A percentile compares a stretch with the other conserved stretches of the same genome.
phyloP scores from a whole-genome alignment of 2,329 filamentous ascomycete species.

The Fusarium cicatricum region DNA sequence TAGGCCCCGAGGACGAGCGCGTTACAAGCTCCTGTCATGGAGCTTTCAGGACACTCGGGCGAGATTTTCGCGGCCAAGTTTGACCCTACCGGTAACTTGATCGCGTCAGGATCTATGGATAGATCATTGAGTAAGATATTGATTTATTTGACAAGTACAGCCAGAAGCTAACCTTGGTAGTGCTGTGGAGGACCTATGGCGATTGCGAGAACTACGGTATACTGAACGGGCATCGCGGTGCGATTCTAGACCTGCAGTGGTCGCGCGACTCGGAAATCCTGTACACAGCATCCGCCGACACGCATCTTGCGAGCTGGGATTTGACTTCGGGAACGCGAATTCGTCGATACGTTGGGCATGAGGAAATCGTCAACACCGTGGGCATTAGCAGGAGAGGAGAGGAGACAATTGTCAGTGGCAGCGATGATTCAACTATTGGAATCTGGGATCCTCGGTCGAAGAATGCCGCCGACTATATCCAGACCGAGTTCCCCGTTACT shows the following conservation, averaged over 20 bases:
- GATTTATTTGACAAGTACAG: not conserved
- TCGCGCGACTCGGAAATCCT: slow-evolving; percentile 91
- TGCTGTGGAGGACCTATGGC: slow-evolving; percentile 93
- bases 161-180: slow-evolving; percentile 54
- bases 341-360: slow-evolving; percentile 89
- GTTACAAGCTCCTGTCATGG: slow-evolving; percentile 92
- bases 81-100: slow-evolving; percentile 84
- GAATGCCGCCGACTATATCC: slow-evolving; percentile 84
- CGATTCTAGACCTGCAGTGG: slow-evolving; percentile 93
- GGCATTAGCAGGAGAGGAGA: slow-evolving; percentile 90
- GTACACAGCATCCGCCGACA: slow-evolving; percentile 93
- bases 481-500: slow-evolving; percentile 92
- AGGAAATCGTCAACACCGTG: slow-evolving; percentile 93
- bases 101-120: slow-evolving; percentile 96
- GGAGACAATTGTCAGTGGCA: slow-evolving; percentile 88
- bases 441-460: slow-evolving; percentile 97
- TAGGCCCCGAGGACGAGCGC: slow-evolving; percentile 82
- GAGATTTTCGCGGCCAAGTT: slow-evolving; percentile 94
- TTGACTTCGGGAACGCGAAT: slow-evolving; percentile 91
- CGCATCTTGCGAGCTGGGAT: slow-evolving; percentile 94
- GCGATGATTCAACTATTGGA: slow-evolving; percentile 92
- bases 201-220: slow-evolving; percentile 94
- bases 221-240: slow-evolving; percentile 88
- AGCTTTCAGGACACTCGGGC: slow-evolving; percentile 81
- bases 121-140: slow-evolving; percentile 77